phyloP scores from a whole-genome alignment of 495 filamentous ascomycete genomes.

The Tuber microsphaerosporum region DNA sequence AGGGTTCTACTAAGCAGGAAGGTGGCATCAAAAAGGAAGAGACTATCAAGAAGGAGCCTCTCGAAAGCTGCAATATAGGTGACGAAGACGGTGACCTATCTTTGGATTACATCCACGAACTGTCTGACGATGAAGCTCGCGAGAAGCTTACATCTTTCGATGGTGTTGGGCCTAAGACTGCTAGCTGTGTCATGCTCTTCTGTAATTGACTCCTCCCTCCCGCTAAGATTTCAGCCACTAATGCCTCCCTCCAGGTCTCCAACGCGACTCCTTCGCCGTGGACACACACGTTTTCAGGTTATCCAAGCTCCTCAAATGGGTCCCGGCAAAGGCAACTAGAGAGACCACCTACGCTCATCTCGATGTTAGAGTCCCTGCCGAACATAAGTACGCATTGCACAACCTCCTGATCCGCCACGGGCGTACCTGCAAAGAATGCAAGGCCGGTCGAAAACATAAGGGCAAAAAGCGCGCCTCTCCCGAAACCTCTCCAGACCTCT shows the following conservation, averaged over 20 bases:
- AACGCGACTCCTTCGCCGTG: slow-evolving; percentile 70
- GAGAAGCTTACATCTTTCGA: slow-evolving; percentile 64
- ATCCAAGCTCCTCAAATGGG: slow-evolving; percentile 79
- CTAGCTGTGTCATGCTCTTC: slow-evolving; percentile 76
- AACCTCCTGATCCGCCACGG: slow-evolving; percentile 83
- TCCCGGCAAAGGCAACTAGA: slow-evolving; percentile 57
- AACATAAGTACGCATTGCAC: slow-evolving; percentile 84
- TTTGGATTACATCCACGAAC: slow-evolving; percentile 67
- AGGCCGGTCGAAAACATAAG: slow-evolving; percentile 45
- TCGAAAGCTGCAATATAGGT: slow-evolving; percentile 49
- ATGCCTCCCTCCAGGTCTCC: slow-evolving; percentile 45
- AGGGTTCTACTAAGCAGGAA: slow-evolving; percentile 33
- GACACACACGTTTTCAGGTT: slow-evolving; percentile 81
- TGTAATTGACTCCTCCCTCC: slow-evolving; percentile 44
- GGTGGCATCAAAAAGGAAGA: slow-evolving; percentile 50
- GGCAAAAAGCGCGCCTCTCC: slow-evolving; percentile 3
- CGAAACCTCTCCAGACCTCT: not conserved
- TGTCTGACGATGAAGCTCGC: slow-evolving; percentile 65
- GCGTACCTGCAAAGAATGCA: slow-evolving; percentile 68
- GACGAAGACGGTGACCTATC: slow-evolving; percentile 55
- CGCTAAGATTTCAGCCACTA: not conserved
- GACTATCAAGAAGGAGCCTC: slow-evolving; percentile 63
- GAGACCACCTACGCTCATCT: slow-evolving; percentile 72
- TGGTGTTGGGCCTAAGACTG: slow-evolving; percentile 87
- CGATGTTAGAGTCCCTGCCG: slow-evolving; percentile 72